These are phyloP conservation scores for Pseudomonodictys pantanalensis DNA, from an alignment of 495 filamentous ascomycete species.

Conservation along the genomic window DNA sequence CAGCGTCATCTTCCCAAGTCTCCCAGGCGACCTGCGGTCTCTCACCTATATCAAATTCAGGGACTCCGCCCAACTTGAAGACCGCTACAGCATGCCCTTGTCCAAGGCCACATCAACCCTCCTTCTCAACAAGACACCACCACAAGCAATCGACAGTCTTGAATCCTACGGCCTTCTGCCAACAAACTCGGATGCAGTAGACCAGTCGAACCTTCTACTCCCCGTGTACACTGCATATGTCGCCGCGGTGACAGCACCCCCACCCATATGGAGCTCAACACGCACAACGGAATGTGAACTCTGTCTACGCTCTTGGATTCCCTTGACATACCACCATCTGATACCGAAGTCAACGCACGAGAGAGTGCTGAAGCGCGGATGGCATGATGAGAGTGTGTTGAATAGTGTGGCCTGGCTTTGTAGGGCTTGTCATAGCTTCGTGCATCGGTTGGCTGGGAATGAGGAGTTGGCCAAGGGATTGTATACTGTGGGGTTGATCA, in stretches of 20 bases:
- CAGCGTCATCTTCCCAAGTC: constrained; percentile 60
- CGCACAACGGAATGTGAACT: constrained; percentile 68
- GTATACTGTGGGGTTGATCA: constrained; percentile 61
- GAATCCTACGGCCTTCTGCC: constrained; percentile 58
- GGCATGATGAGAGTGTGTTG: constrained; percentile 72
- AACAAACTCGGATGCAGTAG: constrained; percentile 36
- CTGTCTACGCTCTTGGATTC: constrained; percentile 74
- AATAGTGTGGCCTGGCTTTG: constrained; percentile 87
- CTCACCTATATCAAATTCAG: constrained; percentile 58
- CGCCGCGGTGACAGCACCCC: constrained; percentile 51
- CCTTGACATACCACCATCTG: constrained; percentile 79
- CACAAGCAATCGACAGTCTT: constrained; percentile 58
- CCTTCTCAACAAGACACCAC: constrained; percentile 49
- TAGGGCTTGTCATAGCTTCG: constrained; percentile 80
- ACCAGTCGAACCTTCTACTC: constrained; percentile 54
- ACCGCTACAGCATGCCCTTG: constrained; percentile 52
- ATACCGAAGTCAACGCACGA: constrained; percentile 73
- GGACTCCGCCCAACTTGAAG: constrained; percentile 48
- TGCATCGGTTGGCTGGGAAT: constrained; percentile 72
- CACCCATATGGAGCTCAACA: constrained; percentile 58
- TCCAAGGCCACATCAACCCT: constrained; percentile 44
- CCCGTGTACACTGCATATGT: constrained; percentile 62
- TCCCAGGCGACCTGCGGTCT: constrained; percentile 59
- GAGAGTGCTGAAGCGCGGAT: constrained; percentile 76
- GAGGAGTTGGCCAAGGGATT: constrained; percentile 76